These are phyloP conservation scores for Periconia sp. DNA, from an alignment of 2,329 filamentous ascomycete genomes.

Conservation along the genomic window DNA sequence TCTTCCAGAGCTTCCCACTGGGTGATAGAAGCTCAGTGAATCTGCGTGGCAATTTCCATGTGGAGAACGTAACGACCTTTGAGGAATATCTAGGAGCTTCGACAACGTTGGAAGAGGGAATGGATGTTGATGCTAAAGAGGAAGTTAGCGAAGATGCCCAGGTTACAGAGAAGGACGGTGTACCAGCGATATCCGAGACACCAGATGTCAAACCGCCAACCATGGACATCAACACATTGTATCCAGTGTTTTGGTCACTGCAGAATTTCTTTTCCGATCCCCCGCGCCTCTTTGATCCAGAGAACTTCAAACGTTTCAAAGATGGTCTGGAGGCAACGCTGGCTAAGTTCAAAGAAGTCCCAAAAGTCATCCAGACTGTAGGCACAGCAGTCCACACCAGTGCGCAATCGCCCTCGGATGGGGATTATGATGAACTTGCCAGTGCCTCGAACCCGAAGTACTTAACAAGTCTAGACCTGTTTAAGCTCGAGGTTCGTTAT, in stretches of 20 bases:
- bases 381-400: constrained; percentile 63
- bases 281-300: constrained; percentile 72
- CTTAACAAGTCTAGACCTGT: constrained; percentile 93
- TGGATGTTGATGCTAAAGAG: constrained; percentile 63
- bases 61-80: constrained; percentile 88
- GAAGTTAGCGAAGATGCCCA: constrained; percentile 44
- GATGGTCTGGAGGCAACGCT: constrained; percentile 64
- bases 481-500: constrained; percentile 78
- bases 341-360: constrained; percentile 72
- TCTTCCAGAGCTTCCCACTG: constrained; percentile 96
- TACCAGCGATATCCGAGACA: constrained; percentile 49
- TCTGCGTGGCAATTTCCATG: constrained; percentile 90
- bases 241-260: constrained; percentile 90
- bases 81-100: constrained; percentile 58
- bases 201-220: constrained; percentile 49
- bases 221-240: constrained; percentile 72
- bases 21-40: constrained; percentile 98
- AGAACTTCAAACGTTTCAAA: constrained; percentile 68
- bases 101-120: constrained; percentile 52
- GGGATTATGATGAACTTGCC: constrained; percentile 63
- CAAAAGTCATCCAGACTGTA: constrained; percentile 68
- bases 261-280: constrained; percentile 93
- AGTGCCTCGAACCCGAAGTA: constrained; percentile 96
- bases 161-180: constrained; percentile 21
- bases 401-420: constrained; percentile 63